Conservation (phyloP, 2,329 filamentous ascomycete genomes). For the Cytospora mali region DNA sequence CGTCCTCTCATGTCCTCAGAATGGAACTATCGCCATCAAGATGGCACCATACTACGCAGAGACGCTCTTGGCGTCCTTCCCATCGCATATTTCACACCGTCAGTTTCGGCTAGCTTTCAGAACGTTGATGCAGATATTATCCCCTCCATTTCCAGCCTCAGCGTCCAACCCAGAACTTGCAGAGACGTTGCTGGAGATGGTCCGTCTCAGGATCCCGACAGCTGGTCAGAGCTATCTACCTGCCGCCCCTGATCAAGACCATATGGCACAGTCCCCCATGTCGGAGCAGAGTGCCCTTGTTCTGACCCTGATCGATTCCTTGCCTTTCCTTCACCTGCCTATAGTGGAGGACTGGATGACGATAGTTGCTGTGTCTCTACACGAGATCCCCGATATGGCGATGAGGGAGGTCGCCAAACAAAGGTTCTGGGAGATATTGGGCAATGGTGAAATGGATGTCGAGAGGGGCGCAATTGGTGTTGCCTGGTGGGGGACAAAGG, state of each 20-base stretch:
- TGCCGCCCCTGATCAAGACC: conserved; percentile 42
- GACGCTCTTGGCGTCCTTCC: conserved; percentile 78
- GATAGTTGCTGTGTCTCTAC: conserved; percentile 68
- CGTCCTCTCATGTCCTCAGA: conserved; percentile 78
- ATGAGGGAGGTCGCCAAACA: conserved; percentile 68
- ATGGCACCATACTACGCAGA: conserved; percentile 84
- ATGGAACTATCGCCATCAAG: conserved; percentile 68
- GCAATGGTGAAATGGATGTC: conserved; percentile 84
- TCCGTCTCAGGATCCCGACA: conserved; percentile 66
- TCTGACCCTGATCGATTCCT: conserved; percentile 76
- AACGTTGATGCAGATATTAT: conserved; percentile 78
- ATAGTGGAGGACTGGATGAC: conserved; percentile 82
- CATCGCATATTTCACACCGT: conserved; percentile 73
- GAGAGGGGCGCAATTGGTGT: conserved; percentile 78
- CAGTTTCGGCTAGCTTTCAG: conserved; percentile 90
- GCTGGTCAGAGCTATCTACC: conserved; percentile 48
- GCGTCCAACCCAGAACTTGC: conserved; percentile 76
- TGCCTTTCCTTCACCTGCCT: conserved; percentile 71
- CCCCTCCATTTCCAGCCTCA: conserved; percentile 76
- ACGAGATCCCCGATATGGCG: conserved; percentile 60
- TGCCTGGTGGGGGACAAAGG: conserved; percentile 77
- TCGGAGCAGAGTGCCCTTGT: conserved; percentile 80
- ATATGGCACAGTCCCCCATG: conserved; percentile 41
- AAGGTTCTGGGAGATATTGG: conserved; percentile 78
- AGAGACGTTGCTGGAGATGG: conserved; percentile 77